phyloP scores from a whole-genome alignment of 1,139 yeast genomes.

The Scheffersomyces segobiensis region DNA sequence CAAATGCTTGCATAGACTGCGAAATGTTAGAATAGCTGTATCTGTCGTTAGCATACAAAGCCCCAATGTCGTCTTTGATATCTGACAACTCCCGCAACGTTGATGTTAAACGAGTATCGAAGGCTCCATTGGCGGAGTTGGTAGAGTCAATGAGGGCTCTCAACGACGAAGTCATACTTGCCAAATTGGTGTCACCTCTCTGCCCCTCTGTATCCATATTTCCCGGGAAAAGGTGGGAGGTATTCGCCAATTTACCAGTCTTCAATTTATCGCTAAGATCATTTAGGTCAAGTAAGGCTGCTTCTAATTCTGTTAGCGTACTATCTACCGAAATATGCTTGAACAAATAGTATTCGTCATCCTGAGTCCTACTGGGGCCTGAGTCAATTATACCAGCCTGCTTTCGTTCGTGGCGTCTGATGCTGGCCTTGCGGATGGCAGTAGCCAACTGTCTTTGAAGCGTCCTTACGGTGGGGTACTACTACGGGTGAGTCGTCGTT shows the following conservation, averaged over 20 bases:
- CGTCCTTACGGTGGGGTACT: conserved; percentile 40
- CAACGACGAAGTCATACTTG: neutral
- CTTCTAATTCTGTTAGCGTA: conserved; percentile 28
- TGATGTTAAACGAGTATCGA: neutral
- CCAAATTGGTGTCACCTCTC: neutral
- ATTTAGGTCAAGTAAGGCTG: conserved; percentile 28
- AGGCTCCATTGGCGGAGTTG: neutral
- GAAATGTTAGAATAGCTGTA: neutral
- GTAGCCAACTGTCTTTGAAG: conserved; percentile 37
- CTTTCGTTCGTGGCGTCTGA: conserved; percentile 12
- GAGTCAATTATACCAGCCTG: conserved; percentile 6
- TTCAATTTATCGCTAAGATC: conserved; percentile 36
- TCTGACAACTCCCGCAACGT: conserved; percentile 1
- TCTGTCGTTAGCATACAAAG: neutral
- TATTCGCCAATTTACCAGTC: conserved; percentile 24
- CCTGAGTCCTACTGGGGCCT: conserved; percentile 2
- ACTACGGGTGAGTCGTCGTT: conserved; percentile 8
- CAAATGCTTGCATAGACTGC: conserved; percentile 4
- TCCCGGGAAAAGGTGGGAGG: conserved; percentile 6
- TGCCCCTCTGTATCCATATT: neutral
- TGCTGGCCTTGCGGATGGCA: conserved; percentile 33
- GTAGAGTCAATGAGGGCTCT: neutral
- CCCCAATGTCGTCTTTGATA: neutral
- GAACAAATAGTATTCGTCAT: conserved; percentile 7
- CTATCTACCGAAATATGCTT: conserved; percentile 18